Percentiles rank a stretch among this genome's conserved stretches.
Conservation (phyloP, 1,284 basidiomycete species). For the Sphaerobolus stellatus region DNA sequence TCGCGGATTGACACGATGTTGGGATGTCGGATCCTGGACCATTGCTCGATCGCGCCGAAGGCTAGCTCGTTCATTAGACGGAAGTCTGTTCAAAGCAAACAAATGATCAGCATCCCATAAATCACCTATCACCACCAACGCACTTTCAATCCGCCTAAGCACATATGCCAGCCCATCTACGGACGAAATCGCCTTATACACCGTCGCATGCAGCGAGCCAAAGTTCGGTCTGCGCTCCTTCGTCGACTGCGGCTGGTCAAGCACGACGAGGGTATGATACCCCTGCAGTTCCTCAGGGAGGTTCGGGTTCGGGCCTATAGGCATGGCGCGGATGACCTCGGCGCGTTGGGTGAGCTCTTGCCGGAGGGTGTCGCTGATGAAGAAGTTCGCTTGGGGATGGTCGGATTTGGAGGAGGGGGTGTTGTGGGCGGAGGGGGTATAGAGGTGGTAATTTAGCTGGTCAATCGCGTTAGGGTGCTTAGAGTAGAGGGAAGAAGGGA, state of each 20-base stretch:
- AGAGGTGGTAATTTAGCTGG: constrained; percentile 90
- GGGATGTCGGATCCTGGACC: constrained; percentile 87
- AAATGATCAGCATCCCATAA: constrained; percentile 20
- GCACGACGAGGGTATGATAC: constrained; percentile 84
- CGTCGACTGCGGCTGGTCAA: constrained; percentile 56
- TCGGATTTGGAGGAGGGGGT: constrained; percentile 50
- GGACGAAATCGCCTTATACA: constrained; percentile 81
- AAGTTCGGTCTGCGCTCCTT: constrained; percentile 58
- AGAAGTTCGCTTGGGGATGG: constrained; percentile 39
- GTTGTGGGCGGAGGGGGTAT: constrained; percentile 56
- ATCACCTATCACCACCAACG: constrained; percentile 31
- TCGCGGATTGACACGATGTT: constrained; percentile 85
- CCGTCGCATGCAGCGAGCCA: constrained; percentile 74
- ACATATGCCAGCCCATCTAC: constrained; percentile 80
- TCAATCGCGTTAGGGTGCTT: constrained; percentile 2
- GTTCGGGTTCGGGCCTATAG: constrained; percentile 44
- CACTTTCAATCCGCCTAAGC: constrained; percentile 85
- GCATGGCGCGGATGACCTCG: constrained; percentile 63
- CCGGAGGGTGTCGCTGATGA: constrained; percentile 72
- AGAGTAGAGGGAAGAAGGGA: constrained; percentile 1
- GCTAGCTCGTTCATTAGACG: constrained; percentile 81
- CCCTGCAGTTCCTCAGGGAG: constrained; percentile 89
- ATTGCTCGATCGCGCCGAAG: constrained; percentile 82
- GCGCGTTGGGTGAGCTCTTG: constrained; percentile 80
- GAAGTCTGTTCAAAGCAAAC: constrained; percentile 57